Conservation (phyloP, 2,329 filamentous ascomycete genomes). For the Fusarium verrucosum region DNA sequence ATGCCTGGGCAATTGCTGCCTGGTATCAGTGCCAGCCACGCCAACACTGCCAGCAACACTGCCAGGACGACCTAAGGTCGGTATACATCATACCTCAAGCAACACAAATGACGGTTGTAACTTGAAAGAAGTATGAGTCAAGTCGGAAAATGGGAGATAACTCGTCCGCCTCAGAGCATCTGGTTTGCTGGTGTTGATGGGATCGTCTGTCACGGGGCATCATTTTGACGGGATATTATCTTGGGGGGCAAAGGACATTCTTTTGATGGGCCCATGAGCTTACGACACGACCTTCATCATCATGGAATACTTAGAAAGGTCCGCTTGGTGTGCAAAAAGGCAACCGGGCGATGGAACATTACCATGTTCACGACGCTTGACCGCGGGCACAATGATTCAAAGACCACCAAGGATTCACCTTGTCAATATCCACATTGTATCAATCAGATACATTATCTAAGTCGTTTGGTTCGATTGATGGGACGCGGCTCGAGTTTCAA, state of each 20-base stretch:
- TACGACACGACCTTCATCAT: constrained; percentile 8
- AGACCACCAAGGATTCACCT: not conserved
- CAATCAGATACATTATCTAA: not conserved
- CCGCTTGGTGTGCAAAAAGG: constrained; percentile 14
- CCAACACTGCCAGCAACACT: not conserved
- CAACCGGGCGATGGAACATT: too few species aligned
- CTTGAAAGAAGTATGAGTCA: not conserved
- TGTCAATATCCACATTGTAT: not conserved
- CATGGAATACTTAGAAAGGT: not conserved
- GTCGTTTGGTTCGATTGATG: not conserved
- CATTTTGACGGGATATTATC: not conserved
- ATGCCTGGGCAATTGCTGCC: constrained; percentile 10
- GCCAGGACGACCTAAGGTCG: not conserved
- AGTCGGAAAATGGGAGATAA: not conserved
- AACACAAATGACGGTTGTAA: not conserved
- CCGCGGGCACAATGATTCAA: not conserved
- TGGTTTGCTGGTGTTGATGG: constrained; percentile 9
- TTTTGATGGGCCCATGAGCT: not conserved
- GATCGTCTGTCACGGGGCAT: constrained; percentile 7
- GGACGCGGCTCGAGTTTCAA: not conserved
- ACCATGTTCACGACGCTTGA: not conserved
- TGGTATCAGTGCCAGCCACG: constrained; percentile 4
- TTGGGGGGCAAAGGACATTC: not conserved
- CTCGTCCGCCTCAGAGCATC: constrained; percentile 1
- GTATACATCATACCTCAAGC: not conserved